Evolutionary conservation across 257 asterid genomes (phyloP).

Genomic region (Solanum ossicruentum): DNA sequence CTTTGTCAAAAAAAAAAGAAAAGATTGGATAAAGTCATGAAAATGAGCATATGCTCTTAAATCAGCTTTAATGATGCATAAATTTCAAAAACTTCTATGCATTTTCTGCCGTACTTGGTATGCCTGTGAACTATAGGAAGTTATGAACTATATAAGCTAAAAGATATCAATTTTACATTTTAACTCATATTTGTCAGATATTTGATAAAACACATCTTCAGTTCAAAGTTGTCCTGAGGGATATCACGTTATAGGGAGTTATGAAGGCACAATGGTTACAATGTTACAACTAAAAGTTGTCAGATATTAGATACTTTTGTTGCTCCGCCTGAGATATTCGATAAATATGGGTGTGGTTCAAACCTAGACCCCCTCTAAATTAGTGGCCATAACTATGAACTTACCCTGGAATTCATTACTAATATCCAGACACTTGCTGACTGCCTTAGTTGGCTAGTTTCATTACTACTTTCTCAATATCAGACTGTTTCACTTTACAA

Average conservation of each 20-base stretch:
- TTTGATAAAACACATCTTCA: not conserved
- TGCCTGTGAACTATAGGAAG: not conserved
- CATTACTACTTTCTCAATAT: not conserved
- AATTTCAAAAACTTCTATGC: not conserved
- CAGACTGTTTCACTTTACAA: not conserved
- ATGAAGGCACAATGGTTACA: not conserved
- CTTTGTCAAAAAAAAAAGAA: too few species aligned
- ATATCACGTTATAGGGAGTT: not conserved
- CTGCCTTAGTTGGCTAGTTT: not conserved
- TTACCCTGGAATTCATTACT: not conserved
- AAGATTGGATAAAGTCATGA: not conserved
- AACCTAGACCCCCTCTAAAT: not conserved
- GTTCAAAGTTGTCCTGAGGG: not conserved
- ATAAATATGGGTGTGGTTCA: not conserved
- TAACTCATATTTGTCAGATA: not conserved
- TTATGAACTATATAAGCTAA: not conserved
- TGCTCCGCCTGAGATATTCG: not conserved
- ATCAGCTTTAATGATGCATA: not conserved
- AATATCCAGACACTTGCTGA: not conserved
- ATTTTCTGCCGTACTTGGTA: not conserved
- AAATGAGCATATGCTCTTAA: not conserved
- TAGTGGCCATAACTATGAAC: not conserved
- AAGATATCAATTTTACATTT: not conserved
- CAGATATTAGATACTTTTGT: not conserved
- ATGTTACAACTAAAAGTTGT: not conserved